phyloP scores from a whole-genome alignment of 2,329 filamentous ascomycete genomes.

The Calonectria montana region DNA sequence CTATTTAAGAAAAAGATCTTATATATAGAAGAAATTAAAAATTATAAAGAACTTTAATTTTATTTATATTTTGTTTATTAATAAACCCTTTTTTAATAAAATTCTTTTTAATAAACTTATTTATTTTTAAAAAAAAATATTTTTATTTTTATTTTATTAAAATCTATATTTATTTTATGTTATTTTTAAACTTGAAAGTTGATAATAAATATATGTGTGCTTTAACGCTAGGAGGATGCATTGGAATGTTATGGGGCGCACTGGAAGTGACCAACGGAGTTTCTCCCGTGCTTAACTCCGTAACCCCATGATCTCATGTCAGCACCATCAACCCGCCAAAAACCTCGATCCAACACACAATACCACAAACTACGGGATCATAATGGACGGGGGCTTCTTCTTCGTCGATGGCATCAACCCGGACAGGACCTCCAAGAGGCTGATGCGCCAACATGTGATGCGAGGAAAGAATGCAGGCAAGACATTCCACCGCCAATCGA shows the following conservation, averaged over 20 bases:
- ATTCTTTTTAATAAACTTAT: too few species aligned
- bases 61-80: too few species aligned
- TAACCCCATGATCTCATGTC: neutral
- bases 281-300: neutral
- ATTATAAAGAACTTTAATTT: too few species aligned
- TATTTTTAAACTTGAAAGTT: too few species aligned
- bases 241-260: neutral
- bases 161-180: too few species aligned
- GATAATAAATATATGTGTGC: too few species aligned
- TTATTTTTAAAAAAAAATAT: too few species aligned
- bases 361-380: neutral
- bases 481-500: constrained; percentile 28
- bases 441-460: constrained; percentile 37
- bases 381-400: constrained; percentile 10
- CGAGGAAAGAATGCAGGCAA: constrained; percentile 38
- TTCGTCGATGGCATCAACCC: constrained; percentile 27
- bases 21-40: too few species aligned
- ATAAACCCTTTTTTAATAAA: too few species aligned
- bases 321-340: neutral
- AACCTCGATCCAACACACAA: neutral
- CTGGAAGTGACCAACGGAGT: neutral
- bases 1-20: too few species aligned
- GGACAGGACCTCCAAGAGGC: constrained; percentile 38
- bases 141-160: too few species aligned
- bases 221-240: neutral